Conservation (phyloP, 805 yeast species). For the Candida pseudoglaebosa region DNA sequence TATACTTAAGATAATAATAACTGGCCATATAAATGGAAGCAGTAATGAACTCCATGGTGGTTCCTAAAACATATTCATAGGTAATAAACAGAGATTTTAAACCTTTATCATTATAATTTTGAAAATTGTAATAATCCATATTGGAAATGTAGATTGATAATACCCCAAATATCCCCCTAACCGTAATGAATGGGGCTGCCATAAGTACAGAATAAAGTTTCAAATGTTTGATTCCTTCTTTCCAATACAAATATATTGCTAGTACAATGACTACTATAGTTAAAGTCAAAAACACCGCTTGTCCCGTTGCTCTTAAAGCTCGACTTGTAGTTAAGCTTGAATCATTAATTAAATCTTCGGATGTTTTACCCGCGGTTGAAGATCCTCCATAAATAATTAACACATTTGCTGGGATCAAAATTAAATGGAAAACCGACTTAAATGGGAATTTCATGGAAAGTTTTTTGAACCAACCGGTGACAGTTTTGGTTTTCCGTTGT, state of each 20-base stretch:
- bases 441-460: not conserved
- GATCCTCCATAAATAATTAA: slow-evolving; percentile 31
- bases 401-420: slow-evolving; percentile 31
- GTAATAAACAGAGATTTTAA: slow-evolving; percentile 21
- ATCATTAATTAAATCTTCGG: slow-evolving; percentile 11
- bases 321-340: slow-evolving; percentile 16
- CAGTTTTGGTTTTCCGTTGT: slow-evolving; percentile 5
- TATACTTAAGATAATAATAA: slow-evolving; percentile 8
- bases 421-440: slow-evolving; percentile 16
- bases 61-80: slow-evolving; percentile 32
- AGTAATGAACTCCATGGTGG: slow-evolving; percentile 33
- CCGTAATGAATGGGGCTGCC: slow-evolving; percentile 28
- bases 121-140: slow-evolving; percentile 29
- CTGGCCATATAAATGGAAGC: slow-evolving; percentile 12
- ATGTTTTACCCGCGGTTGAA: slow-evolving; percentile 21
- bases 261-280: slow-evolving; percentile 17
- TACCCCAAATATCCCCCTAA: slow-evolving; percentile 34
- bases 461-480: not conserved
- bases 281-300: slow-evolving; percentile 23
- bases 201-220: slow-evolving; percentile 18
- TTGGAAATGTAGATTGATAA: slow-evolving; percentile 26
- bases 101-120: slow-evolving; percentile 26
- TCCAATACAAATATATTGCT: slow-evolving; percentile 16
- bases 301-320: slow-evolving; percentile 31
- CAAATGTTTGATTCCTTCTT: slow-evolving; percentile 17